Evolutionary conservation across 2,329 filamentous ascomycete species (phyloP).

Genomic region (Sarocladium brachiariae): DNA sequence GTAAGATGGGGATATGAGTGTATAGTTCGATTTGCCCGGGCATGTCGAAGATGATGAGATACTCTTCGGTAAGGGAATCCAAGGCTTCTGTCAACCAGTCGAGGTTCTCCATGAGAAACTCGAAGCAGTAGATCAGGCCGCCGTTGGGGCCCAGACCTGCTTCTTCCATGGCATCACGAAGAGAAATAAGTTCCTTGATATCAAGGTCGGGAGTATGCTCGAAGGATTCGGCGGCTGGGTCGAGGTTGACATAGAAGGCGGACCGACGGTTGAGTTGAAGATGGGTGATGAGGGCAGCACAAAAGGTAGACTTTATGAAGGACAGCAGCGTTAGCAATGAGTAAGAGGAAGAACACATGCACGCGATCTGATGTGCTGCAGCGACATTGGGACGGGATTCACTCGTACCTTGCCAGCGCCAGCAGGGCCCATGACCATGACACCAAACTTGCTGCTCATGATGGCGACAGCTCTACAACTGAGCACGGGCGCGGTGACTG

Average conservation of each 20-base stretch:
- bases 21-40: constrained; percentile 98
- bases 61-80: constrained; percentile 83
- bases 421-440: constrained; percentile 92
- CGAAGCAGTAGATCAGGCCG: constrained; percentile 92
- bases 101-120: constrained; percentile 89
- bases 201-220: constrained; percentile 87
- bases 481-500: too few relatives aligned
- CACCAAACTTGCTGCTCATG: constrained; percentile 86
- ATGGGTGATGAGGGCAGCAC: constrained; percentile 85
- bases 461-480: constrained; percentile 8
- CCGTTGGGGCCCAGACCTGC: constrained; percentile 86
- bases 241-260: constrained; percentile 96
- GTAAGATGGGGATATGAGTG: constrained; percentile 90
- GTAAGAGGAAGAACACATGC: too few relatives aligned
- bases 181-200: constrained; percentile 88
- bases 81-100: constrained; percentile 84
- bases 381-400: too few relatives aligned
- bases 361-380: not conserved
- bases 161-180: constrained; percentile 96
- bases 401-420: constrained; percentile 82
- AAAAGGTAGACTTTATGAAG: constrained; percentile 74
- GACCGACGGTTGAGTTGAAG: constrained; percentile 86
- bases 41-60: constrained; percentile 97
- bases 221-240: constrained; percentile 90
- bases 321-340: not conserved